Percentiles rank a stretch among this genome's conserved stretches.
Evolutionary conservation across 2,329 filamentous ascomycete species (phyloP).

Genomic region (Arachnomyces sp.): DNA sequence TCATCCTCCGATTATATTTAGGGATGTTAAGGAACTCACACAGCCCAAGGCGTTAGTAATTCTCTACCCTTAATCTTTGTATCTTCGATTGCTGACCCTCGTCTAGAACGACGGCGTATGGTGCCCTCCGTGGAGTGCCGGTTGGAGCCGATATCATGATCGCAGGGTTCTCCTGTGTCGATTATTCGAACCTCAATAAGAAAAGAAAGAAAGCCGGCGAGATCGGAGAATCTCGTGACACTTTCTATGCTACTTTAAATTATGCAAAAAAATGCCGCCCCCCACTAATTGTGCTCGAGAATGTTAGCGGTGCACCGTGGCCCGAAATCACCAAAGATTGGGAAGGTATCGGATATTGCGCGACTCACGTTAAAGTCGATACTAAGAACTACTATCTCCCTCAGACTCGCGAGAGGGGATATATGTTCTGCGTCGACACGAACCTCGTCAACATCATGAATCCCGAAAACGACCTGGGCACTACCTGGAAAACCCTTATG

Average conservation of each 20-base stretch:
- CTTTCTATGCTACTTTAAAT: constrained; percentile 52
- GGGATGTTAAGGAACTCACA: constrained; percentile 51
- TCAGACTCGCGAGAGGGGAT: constrained; percentile 56
- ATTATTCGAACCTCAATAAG: constrained; percentile 61
- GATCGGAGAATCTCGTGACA: constrained; percentile 57
- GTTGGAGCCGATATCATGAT: constrained; percentile 55
- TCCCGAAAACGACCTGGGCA: constrained; percentile 11
- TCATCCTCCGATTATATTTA: constrained; percentile 44
- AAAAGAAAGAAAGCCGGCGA: constrained; percentile 43
- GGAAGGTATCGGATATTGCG: constrained; percentile 48
- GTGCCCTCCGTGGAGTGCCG: constrained; percentile 50
- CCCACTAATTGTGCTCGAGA: constrained; percentile 61
- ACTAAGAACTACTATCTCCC: constrained; percentile 67
- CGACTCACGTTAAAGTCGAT: constrained; percentile 46
- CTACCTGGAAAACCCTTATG: constrained; percentile 32
- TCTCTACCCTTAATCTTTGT: not conserved
- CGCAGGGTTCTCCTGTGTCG: constrained; percentile 67
- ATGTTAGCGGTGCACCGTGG: constrained; percentile 58
- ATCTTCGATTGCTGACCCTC: constrained; percentile 8
- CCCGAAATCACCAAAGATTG: constrained; percentile 39
- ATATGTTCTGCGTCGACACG: constrained; percentile 49
- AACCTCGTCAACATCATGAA: constrained; percentile 15
- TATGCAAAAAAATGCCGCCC: constrained; percentile 52
- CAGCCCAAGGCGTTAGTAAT: constrained; percentile 40
- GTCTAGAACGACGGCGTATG: constrained; percentile 57